Evolutionary conservation across 2,329 filamentous ascomycete genomes (phyloP).

Genomic region (Xylaria sp.): DNA sequence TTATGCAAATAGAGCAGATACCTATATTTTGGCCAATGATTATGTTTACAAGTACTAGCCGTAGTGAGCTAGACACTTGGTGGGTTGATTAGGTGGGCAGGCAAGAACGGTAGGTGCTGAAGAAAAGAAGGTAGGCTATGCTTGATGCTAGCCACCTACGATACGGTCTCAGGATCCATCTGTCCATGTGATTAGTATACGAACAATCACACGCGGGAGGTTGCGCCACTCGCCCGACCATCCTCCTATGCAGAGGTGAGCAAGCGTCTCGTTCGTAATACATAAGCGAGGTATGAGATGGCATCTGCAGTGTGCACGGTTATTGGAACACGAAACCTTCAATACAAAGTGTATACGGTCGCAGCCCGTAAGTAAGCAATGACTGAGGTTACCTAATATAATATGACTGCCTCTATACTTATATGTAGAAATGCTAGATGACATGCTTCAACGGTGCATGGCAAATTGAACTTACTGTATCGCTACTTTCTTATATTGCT

Average conservation of each 20-base stretch:
- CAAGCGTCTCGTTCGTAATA: slow-evolving; percentile 8
- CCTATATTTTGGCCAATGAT: neutral
- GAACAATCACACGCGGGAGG: slow-evolving; percentile 1
- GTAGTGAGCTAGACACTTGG: neutral
- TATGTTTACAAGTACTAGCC: neutral
- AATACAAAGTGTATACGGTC: neutral
- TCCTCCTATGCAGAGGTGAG: slow-evolving; percentile 3
- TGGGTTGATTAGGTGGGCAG: neutral
- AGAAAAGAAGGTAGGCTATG: slow-evolving; percentile 5
- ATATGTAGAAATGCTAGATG: too few relatives aligned
- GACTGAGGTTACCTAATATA: neutral
- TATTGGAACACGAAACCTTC: neutral
- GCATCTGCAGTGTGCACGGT: neutral
- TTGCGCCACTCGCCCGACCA: slow-evolving; percentile 13
- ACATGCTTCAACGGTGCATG: too few relatives aligned
- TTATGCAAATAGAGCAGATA: neutral
- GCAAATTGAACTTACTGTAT: too few relatives aligned
- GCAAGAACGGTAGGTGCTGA: neutral
- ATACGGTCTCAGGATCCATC: neutral
- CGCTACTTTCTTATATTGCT: too few relatives aligned
- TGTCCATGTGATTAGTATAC: slow-evolving; percentile 25
- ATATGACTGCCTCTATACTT: neutral
- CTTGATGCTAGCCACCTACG: slow-evolving; percentile 10
- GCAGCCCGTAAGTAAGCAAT: neutral
- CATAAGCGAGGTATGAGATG: neutral